Conservation (phyloP, 345 rosid species). For the Gossypium turneri region DNA sequence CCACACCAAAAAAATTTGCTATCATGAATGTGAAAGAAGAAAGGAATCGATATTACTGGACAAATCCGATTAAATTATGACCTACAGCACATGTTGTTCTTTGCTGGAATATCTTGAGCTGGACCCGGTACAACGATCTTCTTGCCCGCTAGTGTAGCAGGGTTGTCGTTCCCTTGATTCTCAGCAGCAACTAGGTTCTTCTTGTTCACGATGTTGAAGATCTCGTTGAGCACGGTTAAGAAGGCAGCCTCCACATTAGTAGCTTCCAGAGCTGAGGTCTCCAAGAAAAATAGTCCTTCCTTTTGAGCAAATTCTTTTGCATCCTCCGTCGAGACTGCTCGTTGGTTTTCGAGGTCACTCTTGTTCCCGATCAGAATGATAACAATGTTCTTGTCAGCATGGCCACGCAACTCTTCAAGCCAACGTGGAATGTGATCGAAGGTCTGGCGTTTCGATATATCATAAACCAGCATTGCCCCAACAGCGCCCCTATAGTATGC, state of each 20-base stretch:
- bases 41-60: neutral
- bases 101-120: slow-evolving; percentile 58
- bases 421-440: slow-evolving; percentile 84
- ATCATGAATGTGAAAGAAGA: neutral
- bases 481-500: slow-evolving; percentile 87
- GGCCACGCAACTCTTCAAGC: slow-evolving; percentile 75
- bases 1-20: slow-evolving; percentile 13
- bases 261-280: slow-evolving; percentile 67
- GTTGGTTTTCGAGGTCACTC: slow-evolving; percentile 60
- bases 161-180: slow-evolving; percentile 51
- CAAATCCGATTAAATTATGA: slow-evolving; percentile 29
- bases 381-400: slow-evolving; percentile 81
- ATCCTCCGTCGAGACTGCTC: slow-evolving; percentile 59
- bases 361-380: slow-evolving; percentile 74
- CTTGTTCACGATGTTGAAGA: slow-evolving; percentile 68
- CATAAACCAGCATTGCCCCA: slow-evolving; percentile 86
- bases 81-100: slow-evolving; percentile 59
- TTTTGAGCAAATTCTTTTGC: slow-evolving; percentile 76
- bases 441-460: slow-evolving; percentile 63
- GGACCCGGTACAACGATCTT: slow-evolving; percentile 66
- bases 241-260: slow-evolving; percentile 72
- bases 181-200: slow-evolving; percentile 61
- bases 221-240: slow-evolving; percentile 63
- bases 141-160: slow-evolving; percentile 57
- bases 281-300: slow-evolving; percentile 79